Evolutionary conservation across 441 rosid genomes (phyloP).

Genomic region (Populus hybrid): DNA sequence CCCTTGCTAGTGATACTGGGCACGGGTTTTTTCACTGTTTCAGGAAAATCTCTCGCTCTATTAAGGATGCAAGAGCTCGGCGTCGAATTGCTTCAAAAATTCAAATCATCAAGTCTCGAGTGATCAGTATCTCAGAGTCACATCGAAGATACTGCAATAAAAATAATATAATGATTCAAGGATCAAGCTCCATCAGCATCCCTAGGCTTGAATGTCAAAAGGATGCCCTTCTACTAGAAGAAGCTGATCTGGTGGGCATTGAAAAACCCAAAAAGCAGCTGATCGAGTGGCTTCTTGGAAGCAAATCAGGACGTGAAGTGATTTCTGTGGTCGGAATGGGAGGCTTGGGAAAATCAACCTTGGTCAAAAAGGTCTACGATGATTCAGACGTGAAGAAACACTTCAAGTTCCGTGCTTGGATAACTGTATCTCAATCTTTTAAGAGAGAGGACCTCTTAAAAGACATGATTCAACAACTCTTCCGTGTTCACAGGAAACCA

Average conservation of each 20-base stretch:
- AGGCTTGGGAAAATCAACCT: conserved; percentile 28
- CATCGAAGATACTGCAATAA: conserved; percentile 25
- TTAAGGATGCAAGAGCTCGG: conserved; percentile 32
- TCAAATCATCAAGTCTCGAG: conserved; percentile 16
- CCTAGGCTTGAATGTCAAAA: conserved; percentile 7
- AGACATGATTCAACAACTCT: conserved; percentile 21
- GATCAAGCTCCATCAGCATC: conserved; percentile 17
- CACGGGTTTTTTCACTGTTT: conserved; percentile 11
- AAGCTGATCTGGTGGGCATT: conserved; percentile 30
- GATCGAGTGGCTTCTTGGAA: conserved; percentile 16
- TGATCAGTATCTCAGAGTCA: conserved; percentile 17
- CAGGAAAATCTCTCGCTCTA: conserved; percentile 18
- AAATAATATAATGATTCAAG: conserved; percentile 16
- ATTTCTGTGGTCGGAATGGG: conserved; percentile 30
- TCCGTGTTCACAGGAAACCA: background rate
- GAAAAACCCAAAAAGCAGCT: conserved; percentile 18
- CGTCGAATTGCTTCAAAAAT: conserved; percentile 32
- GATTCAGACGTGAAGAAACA: conserved; percentile 2
- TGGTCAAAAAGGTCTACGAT: conserved; percentile 20
- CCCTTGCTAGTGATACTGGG: conserved; percentile 16
- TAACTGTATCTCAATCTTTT: background rate
- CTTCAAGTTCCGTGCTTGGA: conserved; percentile 9
- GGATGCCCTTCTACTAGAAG: conserved; percentile 21
- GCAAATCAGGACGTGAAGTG: conserved; percentile 18
- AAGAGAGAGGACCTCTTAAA: conserved; percentile 6